Evolutionary conservation across 768 basidiomycete genomes (phyloP).

Genomic region (Macrolepiota dolichaula): DNA sequence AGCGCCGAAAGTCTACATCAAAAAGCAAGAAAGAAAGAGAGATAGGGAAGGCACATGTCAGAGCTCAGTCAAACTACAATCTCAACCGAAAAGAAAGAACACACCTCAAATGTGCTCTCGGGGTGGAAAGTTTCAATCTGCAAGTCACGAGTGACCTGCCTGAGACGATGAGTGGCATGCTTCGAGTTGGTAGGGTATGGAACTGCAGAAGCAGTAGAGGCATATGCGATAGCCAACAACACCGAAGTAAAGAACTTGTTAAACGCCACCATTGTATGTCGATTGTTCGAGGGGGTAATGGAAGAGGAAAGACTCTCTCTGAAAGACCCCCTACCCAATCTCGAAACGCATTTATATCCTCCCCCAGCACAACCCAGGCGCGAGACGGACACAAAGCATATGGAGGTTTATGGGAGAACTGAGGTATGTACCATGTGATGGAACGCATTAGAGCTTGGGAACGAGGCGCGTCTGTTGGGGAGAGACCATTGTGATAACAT

Average conservation of each 20-base stretch:
- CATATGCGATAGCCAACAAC: slow-evolving; percentile 11
- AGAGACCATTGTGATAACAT: neutral
- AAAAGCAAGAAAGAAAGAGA: neutral
- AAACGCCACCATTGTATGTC: slow-evolving; percentile 5
- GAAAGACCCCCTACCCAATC: neutral
- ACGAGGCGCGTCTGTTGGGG: neutral
- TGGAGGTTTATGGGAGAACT: neutral
- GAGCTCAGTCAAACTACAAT: neutral
- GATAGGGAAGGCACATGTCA: too few relatives aligned
- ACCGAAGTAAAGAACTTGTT: slow-evolving; percentile 13
- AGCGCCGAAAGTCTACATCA: slow-evolving; percentile 23
- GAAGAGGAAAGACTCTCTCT: too few relatives aligned
- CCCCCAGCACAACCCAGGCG: too few relatives aligned
- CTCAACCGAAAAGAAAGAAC: neutral
- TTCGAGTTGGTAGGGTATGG: slow-evolving; percentile 13
- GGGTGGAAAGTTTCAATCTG: slow-evolving; percentile 24
- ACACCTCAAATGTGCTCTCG: slow-evolving; percentile 20
- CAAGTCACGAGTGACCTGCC: slow-evolving; percentile 13
- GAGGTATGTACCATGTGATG: slow-evolving; percentile 1
- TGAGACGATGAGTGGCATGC: slow-evolving; percentile 18
- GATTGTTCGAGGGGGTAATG: too few relatives aligned
- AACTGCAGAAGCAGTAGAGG: slow-evolving; percentile 12
- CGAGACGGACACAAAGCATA: too few relatives aligned
- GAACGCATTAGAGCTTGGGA: neutral
- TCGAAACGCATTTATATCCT: neutral